A percentile compares a stretch with the other conserved stretches of the same genome.
These are phyloP conservation scores for Fusarium sp. DNA, from an alignment of 2,329 filamentous ascomycete genomes.

Conservation along the genomic window DNA sequence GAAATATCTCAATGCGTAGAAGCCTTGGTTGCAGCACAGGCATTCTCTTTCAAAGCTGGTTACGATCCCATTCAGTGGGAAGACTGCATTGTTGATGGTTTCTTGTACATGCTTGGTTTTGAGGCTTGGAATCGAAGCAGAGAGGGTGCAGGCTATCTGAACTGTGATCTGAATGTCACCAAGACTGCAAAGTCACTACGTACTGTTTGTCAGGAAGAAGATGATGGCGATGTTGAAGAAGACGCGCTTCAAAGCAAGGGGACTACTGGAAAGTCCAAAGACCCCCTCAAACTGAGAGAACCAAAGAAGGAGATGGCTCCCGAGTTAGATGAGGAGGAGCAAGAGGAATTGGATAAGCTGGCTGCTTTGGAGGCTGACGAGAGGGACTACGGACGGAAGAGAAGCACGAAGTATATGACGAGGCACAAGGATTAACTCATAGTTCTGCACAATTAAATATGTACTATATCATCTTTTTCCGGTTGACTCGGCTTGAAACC, in stretches of 20 bases:
- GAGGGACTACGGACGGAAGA: not conserved
- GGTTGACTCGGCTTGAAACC: no score
- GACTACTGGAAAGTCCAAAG: rapidly evolving
- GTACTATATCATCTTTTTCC: no score
- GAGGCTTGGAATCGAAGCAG: slow-evolving; percentile 11
- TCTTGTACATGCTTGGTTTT: not conserved
- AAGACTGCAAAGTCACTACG: not conserved
- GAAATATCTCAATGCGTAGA: not conserved
- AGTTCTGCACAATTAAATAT: no score
- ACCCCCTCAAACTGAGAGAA: slow-evolving; percentile 4
- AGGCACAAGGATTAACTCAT: not conserved
- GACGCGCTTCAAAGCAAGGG: rapidly evolving
- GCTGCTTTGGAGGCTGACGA: not conserved
- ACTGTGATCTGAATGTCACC: not conserved
- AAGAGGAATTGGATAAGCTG: not conserved
- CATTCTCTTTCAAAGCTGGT: not conserved
- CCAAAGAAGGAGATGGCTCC: not conserved
- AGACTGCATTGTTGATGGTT: not conserved
- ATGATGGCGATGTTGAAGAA: rapidly evolving
- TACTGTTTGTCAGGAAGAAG: rapidly evolving
- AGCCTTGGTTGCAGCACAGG: not conserved
- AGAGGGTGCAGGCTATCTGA: not conserved
- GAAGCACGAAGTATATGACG: not conserved
- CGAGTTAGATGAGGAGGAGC: not conserved
- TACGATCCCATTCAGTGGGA: not conserved